Percentiles rank a stretch among this genome's conserved stretches.
Evolutionary conservation across 148 eudicot species (phyloP).

Genomic region (Rhododendron molle): DNA sequence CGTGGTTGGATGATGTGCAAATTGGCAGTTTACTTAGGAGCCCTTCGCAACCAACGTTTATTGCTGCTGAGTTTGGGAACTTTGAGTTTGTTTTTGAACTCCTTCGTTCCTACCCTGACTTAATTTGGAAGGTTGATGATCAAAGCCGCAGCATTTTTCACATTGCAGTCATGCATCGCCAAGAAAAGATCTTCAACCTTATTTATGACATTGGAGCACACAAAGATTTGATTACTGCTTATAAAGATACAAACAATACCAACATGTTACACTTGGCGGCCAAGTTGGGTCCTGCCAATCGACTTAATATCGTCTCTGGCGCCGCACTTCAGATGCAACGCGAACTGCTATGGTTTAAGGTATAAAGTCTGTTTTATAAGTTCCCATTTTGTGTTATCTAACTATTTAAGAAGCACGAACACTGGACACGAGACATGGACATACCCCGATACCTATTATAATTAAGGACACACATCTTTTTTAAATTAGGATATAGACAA

Average conservation of each 20-base stretch:
- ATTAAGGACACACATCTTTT: not conserved
- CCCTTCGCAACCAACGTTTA: constrained; percentile 18
- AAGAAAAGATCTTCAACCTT: constrained; percentile 38
- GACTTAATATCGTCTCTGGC: constrained; percentile 33
- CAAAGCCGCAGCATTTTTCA: constrained; percentile 39
- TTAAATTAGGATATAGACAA: not conserved
- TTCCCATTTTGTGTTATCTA: not conserved
- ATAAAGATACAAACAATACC: constrained; percentile 16
- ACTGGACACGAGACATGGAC: not conserved
- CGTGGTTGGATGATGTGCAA: constrained; percentile 11
- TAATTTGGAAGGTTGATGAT: constrained; percentile 40
- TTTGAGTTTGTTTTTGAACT: constrained; percentile 27
- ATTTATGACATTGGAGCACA: constrained; percentile 39
- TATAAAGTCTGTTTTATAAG: not conserved
- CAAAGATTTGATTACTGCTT: constrained; percentile 31
- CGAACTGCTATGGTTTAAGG: constrained; percentile 42
- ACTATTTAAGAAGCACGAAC: not conserved
- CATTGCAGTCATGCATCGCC: constrained; percentile 34
- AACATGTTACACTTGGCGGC: constrained; percentile 45
- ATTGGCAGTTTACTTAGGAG: constrained; percentile 10
- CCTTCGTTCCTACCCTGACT: constrained; percentile 38
- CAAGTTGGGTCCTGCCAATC: constrained; percentile 22
- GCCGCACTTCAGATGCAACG: constrained; percentile 49
- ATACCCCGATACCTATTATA: not conserved
- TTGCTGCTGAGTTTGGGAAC: constrained; percentile 35